Conservation (phyloP, 805 yeast species). For the Saturnispora saitoi region DNA sequence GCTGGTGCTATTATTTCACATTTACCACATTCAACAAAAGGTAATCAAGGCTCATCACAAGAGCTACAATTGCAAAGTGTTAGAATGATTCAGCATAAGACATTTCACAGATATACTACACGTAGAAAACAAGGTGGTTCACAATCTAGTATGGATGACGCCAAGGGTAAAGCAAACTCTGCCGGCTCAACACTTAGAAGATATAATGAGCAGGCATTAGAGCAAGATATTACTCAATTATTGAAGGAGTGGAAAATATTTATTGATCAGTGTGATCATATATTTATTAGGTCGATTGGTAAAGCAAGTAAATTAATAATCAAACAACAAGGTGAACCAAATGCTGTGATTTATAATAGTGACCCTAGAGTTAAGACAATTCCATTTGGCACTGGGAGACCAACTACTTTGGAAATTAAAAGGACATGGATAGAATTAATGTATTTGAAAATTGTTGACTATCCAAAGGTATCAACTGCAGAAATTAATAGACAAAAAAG, state of each 20-base stretch:
- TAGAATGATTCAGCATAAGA: constrained; percentile 61
- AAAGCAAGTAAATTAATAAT: constrained; percentile 39
- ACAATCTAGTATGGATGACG: constrained; percentile 85
- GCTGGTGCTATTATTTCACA: constrained; percentile 92
- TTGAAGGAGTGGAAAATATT: constrained; percentile 56
- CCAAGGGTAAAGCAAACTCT: constrained; percentile 90
- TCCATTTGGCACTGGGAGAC: constrained; percentile 87
- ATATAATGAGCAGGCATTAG: constrained; percentile 78
- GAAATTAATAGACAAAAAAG: constrained; percentile 23
- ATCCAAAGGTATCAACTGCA: constrained; percentile 40
- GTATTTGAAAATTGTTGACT: constrained; percentile 42
- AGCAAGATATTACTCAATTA: constrained; percentile 66
- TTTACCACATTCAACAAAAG: constrained; percentile 44
- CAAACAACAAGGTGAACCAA: constrained; percentile 29
- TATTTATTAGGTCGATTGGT: constrained; percentile 70
- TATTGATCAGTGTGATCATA: constrained; percentile 53
- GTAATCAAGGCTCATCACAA: constrained; percentile 42
- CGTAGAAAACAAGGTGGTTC: constrained; percentile 97
- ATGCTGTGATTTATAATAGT: constrained; percentile 38
- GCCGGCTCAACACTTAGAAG: constrained; percentile 91
- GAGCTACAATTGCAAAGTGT: constrained; percentile 56
- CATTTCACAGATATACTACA: constrained; percentile 91
- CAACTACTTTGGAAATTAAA: constrained; percentile 73
- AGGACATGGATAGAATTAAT: constrained; percentile 77
- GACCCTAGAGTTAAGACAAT: constrained; percentile 61